Evolutionary conservation across 495 filamentous ascomycete genomes (phyloP), one percentile per base, ranked within the genome.

Genomic region (Aspergillus taichungensis): DNA sequence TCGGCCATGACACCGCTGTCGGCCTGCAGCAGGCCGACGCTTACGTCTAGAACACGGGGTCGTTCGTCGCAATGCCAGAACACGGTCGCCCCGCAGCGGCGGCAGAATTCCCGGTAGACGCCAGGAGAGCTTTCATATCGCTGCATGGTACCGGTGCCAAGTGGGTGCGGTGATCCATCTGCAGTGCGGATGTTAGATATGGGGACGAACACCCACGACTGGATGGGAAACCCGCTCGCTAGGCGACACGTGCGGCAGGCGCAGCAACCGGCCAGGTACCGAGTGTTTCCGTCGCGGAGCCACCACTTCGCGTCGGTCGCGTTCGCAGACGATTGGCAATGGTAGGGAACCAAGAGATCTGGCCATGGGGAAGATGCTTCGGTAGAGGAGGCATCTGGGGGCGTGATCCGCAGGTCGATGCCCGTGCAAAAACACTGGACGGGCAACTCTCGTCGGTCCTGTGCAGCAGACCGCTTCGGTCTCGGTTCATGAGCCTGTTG

Each of bases 201-300:
- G 5, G 82, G 82, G 11, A 85, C 60, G 47, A 86, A 87, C 0
- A 78, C 72, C 82, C 84, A 88, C 7, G 71, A 59, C 48, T 84
- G 79, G 40, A 83, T 75, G 37, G 86, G 82, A 55, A 80, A 82
- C 3, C 84, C 84, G 4, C 75, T 74, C 5, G 65, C 60, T 8
- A 77, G 58, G 24, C 83, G 75, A 60, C 84, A 88, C 3, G 76
- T 76, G 5, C 56, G 61, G 59, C 84, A 87, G 0, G 72, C 69
- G 55, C 84, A 87, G n/a, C 75, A 74, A 5, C 80, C 82, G 7
- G 80, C 75, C 2, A 83, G 63, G 60, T 79, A 87, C 37, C 67
- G 74, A n/a, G 52, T 68, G 28, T 60, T 51, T 34, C 48, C 51
- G 3, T 49, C 55, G 38, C 58, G 59, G 3, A 81, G 55, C 72